Conservation (phyloP, 108 stramenopile species). For the Fragilaria radians region DNA sequence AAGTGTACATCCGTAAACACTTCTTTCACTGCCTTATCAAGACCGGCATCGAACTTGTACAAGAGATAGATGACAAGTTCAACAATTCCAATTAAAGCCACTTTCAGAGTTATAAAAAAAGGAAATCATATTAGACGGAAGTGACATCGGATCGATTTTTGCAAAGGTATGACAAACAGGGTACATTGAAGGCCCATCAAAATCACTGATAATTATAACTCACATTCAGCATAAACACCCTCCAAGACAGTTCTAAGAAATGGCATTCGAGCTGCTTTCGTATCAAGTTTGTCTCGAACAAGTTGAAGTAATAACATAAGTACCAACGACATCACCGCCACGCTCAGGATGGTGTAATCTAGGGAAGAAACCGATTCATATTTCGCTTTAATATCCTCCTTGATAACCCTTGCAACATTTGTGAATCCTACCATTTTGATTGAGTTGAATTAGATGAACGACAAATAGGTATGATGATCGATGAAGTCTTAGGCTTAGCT, state of each 20-base stretch:
- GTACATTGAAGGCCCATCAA: too few species aligned
- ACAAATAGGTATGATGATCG: too few species aligned
- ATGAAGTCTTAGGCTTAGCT: too few species aligned
- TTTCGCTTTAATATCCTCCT: too few species aligned
- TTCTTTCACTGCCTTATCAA: conserved; percentile 46
- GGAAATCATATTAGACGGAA: too few species aligned
- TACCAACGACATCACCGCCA: conserved; percentile 55
- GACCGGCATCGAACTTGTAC: conserved; percentile 38
- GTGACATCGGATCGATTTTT: too few species aligned
- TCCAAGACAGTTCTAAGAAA: conserved; percentile 70
- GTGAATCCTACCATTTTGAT: too few species aligned
- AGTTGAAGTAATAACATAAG: conserved; percentile 67
- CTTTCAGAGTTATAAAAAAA: conserved; percentile 14
- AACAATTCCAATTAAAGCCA: conserved; percentile 64
- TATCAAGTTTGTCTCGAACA: conserved; percentile 56
- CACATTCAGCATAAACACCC: conserved; percentile 70
- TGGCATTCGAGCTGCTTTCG: conserved; percentile 46
- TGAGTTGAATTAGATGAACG: too few species aligned
- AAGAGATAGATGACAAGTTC: conserved; percentile 63
- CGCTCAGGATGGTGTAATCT: conserved; percentile 50
- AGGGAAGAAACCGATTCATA: too few species aligned
- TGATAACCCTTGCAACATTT: too few species aligned
- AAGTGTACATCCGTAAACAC: conserved; percentile 85
- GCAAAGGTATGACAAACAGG: too few species aligned
- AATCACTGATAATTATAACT: too few species aligned